Evolutionary conservation across 805 yeast genomes (phyloP).

Genomic region (Myxozyma monticola): DNA sequence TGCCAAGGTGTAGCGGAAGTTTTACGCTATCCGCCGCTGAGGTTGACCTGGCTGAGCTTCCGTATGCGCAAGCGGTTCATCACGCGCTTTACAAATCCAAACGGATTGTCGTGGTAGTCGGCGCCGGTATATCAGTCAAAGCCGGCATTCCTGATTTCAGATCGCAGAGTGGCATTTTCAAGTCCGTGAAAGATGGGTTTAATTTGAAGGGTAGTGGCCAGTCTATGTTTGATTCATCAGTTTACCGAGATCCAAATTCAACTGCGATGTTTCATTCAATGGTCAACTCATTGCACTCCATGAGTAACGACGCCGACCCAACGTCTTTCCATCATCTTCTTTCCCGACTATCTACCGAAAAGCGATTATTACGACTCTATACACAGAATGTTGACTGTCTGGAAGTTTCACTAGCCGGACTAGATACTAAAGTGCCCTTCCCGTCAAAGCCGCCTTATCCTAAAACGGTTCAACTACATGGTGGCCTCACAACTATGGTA

Average conservation of each 20-base stretch:
- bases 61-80: slow-evolving; percentile 10
- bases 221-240: slow-evolving; percentile 75
- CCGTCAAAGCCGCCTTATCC: slow-evolving; percentile 48
- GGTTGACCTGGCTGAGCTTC: neutral
- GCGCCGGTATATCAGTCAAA: slow-evolving; percentile 89
- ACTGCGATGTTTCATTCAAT: slow-evolving; percentile 70
- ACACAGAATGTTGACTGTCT: slow-evolving; percentile 87
- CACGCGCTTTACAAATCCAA: slow-evolving; percentile 45
- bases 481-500: slow-evolving; percentile 68
- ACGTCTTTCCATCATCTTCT: slow-evolving; percentile 73
- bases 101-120: slow-evolving; percentile 66
- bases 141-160: slow-evolving; percentile 91
- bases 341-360: slow-evolving; percentile 57
- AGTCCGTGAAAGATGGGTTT: slow-evolving; percentile 45
- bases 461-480: slow-evolving; percentile 78
- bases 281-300: slow-evolving; percentile 59
- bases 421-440: slow-evolving; percentile 54
- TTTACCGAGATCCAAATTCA: slow-evolving; percentile 64
- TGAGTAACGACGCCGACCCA: slow-evolving; percentile 59
- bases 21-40: no score
- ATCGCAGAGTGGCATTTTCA: slow-evolving; percentile 68
- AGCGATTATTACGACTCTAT: slow-evolving; percentile 69
- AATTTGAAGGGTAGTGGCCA: slow-evolving; percentile 53
- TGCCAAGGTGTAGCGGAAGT: no score
- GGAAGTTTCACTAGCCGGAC: slow-evolving; percentile 57